Evolutionary conservation across 2,329 filamentous ascomycete genomes (phyloP).

Genomic region (Clonostachys rosea): DNA sequence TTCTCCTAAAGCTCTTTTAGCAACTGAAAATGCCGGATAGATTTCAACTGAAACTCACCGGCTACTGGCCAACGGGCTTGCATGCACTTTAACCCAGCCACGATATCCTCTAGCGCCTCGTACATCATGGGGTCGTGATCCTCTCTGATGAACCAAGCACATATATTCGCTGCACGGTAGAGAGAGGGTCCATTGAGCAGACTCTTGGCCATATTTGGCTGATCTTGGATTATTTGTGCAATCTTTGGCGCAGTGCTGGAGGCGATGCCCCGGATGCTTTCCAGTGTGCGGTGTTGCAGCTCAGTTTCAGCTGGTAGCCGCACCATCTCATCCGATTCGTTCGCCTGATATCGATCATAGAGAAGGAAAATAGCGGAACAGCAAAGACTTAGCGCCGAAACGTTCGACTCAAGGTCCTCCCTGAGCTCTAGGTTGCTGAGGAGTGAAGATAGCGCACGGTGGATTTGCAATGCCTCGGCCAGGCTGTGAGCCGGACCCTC

Average conservation of each 20-base stretch:
- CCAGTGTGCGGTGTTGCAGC: conserved; percentile 6
- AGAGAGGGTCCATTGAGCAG: conserved; percentile 6
- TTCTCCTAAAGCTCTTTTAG: no score
- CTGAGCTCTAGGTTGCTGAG: conserved; percentile 2
- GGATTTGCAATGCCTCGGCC: conserved; percentile 7
- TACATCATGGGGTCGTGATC: conserved; percentile 6
- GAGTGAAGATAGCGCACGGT: conserved; percentile 6
- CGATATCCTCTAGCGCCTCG: background rate
- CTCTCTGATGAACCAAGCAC: conserved; percentile 11
- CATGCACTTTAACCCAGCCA: no score
- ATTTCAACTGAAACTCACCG: no score
- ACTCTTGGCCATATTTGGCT: background rate
- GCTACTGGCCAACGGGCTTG: no score
- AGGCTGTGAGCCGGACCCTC: no score
- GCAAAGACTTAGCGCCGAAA: conserved; percentile 4
- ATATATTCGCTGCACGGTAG: conserved; percentile 10
- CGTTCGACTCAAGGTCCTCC: background rate
- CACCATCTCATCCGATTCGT: conserved; percentile 3
- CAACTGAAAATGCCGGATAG: no score
- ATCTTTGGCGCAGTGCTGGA: conserved; percentile 1
- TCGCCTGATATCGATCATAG: conserved; percentile 10
- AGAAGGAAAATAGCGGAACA: conserved; percentile 7
- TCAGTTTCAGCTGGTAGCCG: conserved; percentile 7
- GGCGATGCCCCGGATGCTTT: conserved; percentile 1
- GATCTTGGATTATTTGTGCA: background rate